Percentiles rank a stretch among this genome's conserved stretches.
Evolutionary conservation across 495 filamentous ascomycete genomes (phyloP).

Genomic region (Hypoxylon fuscum): DNA sequence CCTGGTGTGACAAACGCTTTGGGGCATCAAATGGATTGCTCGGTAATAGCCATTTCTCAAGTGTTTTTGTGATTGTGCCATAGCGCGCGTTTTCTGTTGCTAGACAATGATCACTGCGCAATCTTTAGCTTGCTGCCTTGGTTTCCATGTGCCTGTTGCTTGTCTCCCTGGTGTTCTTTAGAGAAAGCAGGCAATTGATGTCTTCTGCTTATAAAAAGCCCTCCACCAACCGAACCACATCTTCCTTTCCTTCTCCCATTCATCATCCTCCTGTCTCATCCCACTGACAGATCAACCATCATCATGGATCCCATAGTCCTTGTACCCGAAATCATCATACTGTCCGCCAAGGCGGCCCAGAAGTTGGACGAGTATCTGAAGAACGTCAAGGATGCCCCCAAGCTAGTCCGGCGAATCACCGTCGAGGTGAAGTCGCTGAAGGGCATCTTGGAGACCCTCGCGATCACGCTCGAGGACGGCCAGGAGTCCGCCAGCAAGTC

Average conservation of each 20-base stretch:
- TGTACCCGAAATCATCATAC: neutral
- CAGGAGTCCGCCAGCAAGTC: neutral
- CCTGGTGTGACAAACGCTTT: too few relatives aligned
- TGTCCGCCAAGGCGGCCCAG: conserved; percentile 2
- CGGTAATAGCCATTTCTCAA: neutral
- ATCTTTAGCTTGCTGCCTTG: neutral
- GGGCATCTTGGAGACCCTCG: conserved; percentile 14
- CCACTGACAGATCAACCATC: conserved; percentile 5
- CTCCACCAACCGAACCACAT: neutral
- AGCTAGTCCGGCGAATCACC: conserved; percentile 3
- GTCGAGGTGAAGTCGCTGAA: conserved; percentile 20
- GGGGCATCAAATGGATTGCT: too few relatives aligned
- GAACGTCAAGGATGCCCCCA: conserved; percentile 27
- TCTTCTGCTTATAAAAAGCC: conserved; percentile 1
- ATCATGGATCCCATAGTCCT: conserved; percentile 3
- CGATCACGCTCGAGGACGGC: neutral
- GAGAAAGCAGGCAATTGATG: neutral
- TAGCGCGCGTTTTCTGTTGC: neutral
- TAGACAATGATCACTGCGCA: neutral
- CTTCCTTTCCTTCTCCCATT: neutral
- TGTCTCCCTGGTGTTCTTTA: conserved; percentile 12
- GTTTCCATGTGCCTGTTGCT: conserved; percentile 22
- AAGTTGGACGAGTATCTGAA: conserved; percentile 9
- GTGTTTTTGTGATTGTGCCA: neutral
- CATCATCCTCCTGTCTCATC: neutral